Percentiles rank a stretch among this genome's conserved stretches.
Conservation (phyloP, 2,329 filamentous ascomycete species). For the Fusarium goolgardi region DNA sequence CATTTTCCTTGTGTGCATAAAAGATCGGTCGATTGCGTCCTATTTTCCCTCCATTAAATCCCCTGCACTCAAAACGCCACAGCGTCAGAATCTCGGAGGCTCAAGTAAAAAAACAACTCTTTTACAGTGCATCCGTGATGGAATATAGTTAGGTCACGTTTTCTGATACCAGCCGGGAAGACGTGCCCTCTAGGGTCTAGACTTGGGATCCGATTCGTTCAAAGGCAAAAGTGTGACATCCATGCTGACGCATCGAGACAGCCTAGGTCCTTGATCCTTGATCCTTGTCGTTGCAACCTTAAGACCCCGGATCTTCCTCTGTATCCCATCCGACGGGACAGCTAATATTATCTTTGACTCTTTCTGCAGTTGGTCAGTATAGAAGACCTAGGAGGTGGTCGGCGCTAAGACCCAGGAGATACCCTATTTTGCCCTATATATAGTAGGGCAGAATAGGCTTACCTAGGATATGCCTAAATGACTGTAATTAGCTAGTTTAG, state of each 20-base stretch:
- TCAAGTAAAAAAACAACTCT: slow-evolving; percentile 7
- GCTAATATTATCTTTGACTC: background rate
- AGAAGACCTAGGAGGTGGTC: no score
- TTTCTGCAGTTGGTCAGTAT: slow-evolving; percentile 7
- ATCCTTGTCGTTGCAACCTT: slow-evolving; percentile 24
- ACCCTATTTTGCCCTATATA: no score
- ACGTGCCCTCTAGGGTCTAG: slow-evolving; percentile 4
- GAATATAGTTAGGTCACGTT: slow-evolving; percentile 27
- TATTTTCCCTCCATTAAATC: background rate
- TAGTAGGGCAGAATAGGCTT: no score
- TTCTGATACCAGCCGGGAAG: slow-evolving; percentile 12
- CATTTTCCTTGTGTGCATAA: slow-evolving; percentile 8
- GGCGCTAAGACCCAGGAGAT: no score
- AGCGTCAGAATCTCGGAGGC: background rate
- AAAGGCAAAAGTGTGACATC: slow-evolving; percentile 22
- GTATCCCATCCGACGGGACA: background rate
- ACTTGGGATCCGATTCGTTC: slow-evolving; percentile 10
- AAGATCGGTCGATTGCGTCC: slow-evolving; percentile 3
- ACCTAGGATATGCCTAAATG: no score
- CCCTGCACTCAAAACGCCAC: slow-evolving; percentile 3
- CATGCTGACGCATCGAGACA: slow-evolving; percentile 26
- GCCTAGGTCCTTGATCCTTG: slow-evolving; percentile 27
- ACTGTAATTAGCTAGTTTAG: no score
- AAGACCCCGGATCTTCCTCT: slow-evolving; percentile 16
- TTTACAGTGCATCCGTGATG: background rate